These are phyloP conservation scores for Aureobasidium melanogenum DNA, from an alignment of 2,329 filamentous ascomycete genomes.

Conservation along the genomic window DNA sequence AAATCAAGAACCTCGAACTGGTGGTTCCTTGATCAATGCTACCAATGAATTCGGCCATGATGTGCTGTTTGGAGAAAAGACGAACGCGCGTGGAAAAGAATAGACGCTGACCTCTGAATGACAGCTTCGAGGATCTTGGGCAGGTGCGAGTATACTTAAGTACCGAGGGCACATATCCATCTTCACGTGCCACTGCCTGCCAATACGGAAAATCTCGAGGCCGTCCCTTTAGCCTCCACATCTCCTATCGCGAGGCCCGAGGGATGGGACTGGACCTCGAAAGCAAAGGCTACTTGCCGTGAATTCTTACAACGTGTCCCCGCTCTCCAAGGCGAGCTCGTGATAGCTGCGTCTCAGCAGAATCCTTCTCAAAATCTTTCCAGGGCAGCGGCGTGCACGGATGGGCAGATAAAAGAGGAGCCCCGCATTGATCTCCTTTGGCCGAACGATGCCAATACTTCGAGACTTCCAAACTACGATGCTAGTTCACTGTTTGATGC, in stretches of 20 bases:
- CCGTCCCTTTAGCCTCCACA: conserved; percentile 2
- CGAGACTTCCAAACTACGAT: not conserved
- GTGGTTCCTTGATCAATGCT: conserved; percentile 89
- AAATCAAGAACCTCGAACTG: conserved; percentile 82
- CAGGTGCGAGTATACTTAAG: conserved; percentile 9
- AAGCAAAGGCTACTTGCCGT: not conserved
- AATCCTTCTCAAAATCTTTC: conserved; percentile 6
- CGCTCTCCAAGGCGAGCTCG: not conserved
- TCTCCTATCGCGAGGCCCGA: conserved; percentile 6
- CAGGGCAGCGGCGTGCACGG: not conserved
- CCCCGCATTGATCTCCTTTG: conserved; percentile 2
- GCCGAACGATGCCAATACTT: not conserved
- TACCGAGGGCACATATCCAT: not conserved
- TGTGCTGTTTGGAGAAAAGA: not conserved
- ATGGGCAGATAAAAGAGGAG: not conserved
- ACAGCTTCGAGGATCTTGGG: conserved; percentile 4
- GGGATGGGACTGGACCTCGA: conserved; percentile 1
- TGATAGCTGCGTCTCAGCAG: conserved; percentile 7
- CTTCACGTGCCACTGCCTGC: not conserved
- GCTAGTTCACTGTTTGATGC: not conserved
- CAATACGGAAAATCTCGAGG: conserved; percentile 6
- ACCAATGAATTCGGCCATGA: conserved; percentile 54
- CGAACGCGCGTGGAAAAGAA: not conserved
- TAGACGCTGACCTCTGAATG: not conserved
- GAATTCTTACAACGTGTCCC: not conserved